Percentiles rank a stretch among this genome's conserved stretches.
Evolutionary conservation across 129 eudicot genomes (phyloP).

Genomic region (Pseudognaphalium luteoalbum): DNA sequence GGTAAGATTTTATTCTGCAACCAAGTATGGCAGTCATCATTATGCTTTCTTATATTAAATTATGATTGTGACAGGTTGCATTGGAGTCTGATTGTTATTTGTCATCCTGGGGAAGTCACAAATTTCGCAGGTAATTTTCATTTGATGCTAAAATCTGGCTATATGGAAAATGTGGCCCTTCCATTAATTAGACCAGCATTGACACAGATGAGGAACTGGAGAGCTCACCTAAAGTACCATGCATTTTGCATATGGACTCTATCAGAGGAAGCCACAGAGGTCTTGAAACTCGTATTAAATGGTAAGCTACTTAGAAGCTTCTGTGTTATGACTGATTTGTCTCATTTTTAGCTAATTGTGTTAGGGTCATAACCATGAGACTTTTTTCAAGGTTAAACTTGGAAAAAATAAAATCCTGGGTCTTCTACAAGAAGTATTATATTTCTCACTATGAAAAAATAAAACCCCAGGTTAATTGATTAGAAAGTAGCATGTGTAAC

Average conservation of each 20-base stretch:
- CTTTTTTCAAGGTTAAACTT: background rate
- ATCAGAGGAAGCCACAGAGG: constrained; percentile 84
- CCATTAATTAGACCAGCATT: constrained; percentile 16
- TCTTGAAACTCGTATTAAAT: constrained; percentile 43
- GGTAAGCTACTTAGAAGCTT: constrained; percentile 40
- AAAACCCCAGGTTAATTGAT: background rate
- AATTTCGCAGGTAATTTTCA: constrained; percentile 37
- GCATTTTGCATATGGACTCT: constrained; percentile 85
- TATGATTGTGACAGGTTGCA: constrained; percentile 55
- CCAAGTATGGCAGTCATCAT: constrained; percentile 1
- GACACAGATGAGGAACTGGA: constrained; percentile 50
- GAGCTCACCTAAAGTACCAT: constrained; percentile 46
- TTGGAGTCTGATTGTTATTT: constrained; percentile 83
- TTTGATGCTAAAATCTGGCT: constrained; percentile 12
- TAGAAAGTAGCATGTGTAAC: background rate
- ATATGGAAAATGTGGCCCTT: background rate
- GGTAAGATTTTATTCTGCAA: constrained; percentile 42
- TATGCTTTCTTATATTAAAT: constrained; percentile 18
- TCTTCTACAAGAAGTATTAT: background rate
- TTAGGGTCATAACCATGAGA: background rate
- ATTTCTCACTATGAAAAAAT: background rate
- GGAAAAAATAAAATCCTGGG: background rate
- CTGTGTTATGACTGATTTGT: constrained; percentile 1
- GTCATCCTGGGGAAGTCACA: constrained; percentile 77
- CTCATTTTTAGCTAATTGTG: background rate